Percentiles rank a stretch among this genome's conserved stretches.
Conservation (phyloP, 1,284 basidiomycete genomes). For the Stygiomarasmius scandens region DNA sequence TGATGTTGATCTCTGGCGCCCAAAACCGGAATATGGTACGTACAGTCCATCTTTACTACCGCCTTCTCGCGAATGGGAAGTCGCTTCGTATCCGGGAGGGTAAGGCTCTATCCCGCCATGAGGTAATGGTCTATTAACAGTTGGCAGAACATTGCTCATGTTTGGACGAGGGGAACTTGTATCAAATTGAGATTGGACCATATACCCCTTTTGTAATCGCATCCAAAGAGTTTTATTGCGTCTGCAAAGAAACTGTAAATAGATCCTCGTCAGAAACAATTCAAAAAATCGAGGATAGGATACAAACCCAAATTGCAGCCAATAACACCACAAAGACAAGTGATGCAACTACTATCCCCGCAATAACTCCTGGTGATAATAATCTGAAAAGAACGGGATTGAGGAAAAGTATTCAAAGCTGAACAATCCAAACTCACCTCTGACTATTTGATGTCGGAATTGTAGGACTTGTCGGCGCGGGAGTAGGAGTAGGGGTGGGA, state of each 20-base stretch:
- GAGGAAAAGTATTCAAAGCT: too few relatives aligned
- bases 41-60: constrained; percentile 1
- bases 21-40: constrained; percentile 11
- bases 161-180: not conserved
- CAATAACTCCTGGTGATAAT: constrained; percentile 17
- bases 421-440: too few relatives aligned
- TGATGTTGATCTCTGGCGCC: constrained; percentile 4
- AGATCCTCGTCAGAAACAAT: not conserved
- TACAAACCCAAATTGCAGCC: constrained; percentile 22
- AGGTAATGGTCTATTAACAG: not conserved
- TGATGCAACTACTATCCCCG: constrained; percentile 17
- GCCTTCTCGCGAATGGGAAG: not conserved
- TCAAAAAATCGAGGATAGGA: not conserved
- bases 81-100: not conserved
- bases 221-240: constrained; percentile 29
- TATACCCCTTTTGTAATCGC: constrained; percentile 28
- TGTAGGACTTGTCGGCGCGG: not conserved
- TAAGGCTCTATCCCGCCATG: not conserved
- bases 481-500: not conserved
- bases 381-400: not conserved
- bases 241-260: constrained; percentile 21
- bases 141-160: not conserved
- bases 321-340: constrained; percentile 22
- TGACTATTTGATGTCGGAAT: not conserved
- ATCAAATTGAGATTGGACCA: constrained; percentile 30